Percentiles rank a stretch among this genome's conserved stretches.
Evolutionary conservation across 805 yeast genomes (phyloP).

Genomic region (Clavispora asparagi): DNA sequence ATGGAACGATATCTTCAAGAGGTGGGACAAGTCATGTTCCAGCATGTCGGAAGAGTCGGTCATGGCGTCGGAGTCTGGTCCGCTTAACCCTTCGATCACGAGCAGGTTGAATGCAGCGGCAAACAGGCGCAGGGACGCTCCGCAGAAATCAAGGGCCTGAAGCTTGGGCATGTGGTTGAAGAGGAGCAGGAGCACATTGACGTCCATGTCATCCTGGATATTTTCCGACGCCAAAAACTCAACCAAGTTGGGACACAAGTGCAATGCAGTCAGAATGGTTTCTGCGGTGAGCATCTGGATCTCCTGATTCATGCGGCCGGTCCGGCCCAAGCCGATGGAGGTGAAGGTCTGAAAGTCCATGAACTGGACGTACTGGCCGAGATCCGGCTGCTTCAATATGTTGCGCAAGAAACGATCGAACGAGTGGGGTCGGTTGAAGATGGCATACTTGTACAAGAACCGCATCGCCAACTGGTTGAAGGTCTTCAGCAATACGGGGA

Average conservation of each 20-base stretch:
- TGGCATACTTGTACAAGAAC: conserved; percentile 60
- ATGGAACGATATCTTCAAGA: conserved; percentile 64
- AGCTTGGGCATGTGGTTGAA: conserved; percentile 52
- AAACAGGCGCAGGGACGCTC: conserved; percentile 66
- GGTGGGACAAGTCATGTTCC: conserved; percentile 4
- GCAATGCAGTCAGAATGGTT: conserved; percentile 62
- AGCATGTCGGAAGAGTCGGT: conserved; percentile 1
- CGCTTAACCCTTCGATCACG: conserved; percentile 12
- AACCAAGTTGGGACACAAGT: conserved; percentile 57
- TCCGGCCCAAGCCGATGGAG: conserved; percentile 82
- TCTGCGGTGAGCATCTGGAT: conserved; percentile 82
- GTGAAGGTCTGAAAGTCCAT: conserved; percentile 88
- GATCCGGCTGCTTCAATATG: conserved; percentile 35
- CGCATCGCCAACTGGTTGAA: conserved; percentile 55
- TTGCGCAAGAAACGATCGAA: conserved; percentile 67
- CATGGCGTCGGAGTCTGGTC: conserved; percentile 2
- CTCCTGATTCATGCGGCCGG: conserved; percentile 84
- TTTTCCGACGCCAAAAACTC: conserved; percentile 84
- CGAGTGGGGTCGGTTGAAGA: conserved; percentile 74
- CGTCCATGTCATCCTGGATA: conserved; percentile 76
- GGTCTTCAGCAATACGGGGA: conserved; percentile 51
- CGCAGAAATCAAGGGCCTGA: conserved; percentile 81
- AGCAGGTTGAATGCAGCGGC: conserved; percentile 51
- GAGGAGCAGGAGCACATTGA: conserved; percentile 47
- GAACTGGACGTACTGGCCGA: conserved; percentile 62